Percentiles rank a stretch among this genome's conserved stretches.
phyloP scores from a whole-genome alignment of 2,329 filamentous ascomycete genomes.

The Aureobasidium zeae region DNA sequence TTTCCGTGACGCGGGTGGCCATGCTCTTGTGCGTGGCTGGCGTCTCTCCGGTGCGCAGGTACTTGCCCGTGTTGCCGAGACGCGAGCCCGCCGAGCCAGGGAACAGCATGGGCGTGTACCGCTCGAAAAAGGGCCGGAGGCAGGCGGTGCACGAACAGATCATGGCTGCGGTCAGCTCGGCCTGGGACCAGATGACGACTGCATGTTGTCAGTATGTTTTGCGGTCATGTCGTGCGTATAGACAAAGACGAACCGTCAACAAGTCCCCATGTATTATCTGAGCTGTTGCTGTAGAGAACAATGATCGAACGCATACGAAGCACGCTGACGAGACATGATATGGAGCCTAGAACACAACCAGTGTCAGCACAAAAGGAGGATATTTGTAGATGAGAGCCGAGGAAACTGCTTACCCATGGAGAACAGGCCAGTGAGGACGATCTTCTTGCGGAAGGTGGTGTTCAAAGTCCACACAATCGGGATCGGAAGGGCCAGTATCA shows the following conservation, averaged over 20 bases:
- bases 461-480: conserved; percentile 45
- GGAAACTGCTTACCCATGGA: conserved; percentile 32
- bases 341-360: background rate
- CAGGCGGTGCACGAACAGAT: conserved; percentile 11
- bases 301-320: conserved; percentile 13
- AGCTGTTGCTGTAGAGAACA: background rate
- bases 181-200: conserved; percentile 9
- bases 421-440: conserved; percentile 42
- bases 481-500: conserved; percentile 51
- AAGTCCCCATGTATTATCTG: conserved; percentile 10
- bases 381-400: background rate
- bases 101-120: background rate
- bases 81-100: background rate
- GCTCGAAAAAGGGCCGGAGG: conserved; percentile 12
- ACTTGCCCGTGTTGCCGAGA: background rate
- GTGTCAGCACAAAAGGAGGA: background rate
- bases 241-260: too few relatives aligned
- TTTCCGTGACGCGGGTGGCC: background rate
- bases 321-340: conserved; percentile 11
- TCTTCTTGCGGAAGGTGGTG: conserved; percentile 44
- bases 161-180: conserved; percentile 9
- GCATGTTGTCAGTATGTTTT: too few relatives aligned
- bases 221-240: too few relatives aligned
- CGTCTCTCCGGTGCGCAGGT: background rate
- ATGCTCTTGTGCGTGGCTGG: background rate